phyloP scores from a whole-genome alignment of 163 green algal genomes.

The Coccomyxa subellipsoidea region DNA sequence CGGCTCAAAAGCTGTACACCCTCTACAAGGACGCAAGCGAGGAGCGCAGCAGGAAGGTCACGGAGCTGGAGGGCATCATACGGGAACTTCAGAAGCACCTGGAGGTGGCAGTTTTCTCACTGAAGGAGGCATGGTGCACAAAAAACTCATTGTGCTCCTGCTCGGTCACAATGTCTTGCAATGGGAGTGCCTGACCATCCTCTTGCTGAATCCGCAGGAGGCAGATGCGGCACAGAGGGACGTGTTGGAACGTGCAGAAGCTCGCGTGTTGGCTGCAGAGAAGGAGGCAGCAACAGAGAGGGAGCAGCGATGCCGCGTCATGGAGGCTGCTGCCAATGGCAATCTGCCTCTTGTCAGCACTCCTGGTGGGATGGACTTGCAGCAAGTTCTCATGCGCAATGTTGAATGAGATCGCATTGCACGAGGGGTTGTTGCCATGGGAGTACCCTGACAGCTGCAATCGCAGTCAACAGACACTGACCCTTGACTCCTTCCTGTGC shows the following conservation, averaged over 20 bases:
- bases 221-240: background rate
- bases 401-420: no score
- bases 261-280: background rate
- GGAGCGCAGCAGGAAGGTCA: constrained; percentile 35
- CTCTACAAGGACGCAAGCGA: constrained; percentile 62
- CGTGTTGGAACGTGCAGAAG: constrained; percentile 23
- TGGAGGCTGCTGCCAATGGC: constrained; percentile 38
- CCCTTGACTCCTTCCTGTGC: background rate
- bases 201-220: background rate
- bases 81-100: constrained; percentile 46
- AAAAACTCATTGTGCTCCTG: no score
- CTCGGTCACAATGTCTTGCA: no score
- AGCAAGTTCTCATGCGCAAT: background rate
- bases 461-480: no score
- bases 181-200: background rate
- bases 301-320: constrained; percentile 25
- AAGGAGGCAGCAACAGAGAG: constrained; percentile 29
- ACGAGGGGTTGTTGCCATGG: no score
- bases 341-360: constrained; percentile 8
- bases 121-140: no score
- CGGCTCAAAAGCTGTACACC: constrained; percentile 48
- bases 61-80: constrained; percentile 62
- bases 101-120: constrained; percentile 20
- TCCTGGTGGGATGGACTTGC: background rate
- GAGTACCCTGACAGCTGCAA: no score